A percentile compares a stretch with the other conserved stretches of the same genome.
phyloP scores from a whole-genome alignment of 352 stramenopile species.

The Phytophthora melonis region DNA sequence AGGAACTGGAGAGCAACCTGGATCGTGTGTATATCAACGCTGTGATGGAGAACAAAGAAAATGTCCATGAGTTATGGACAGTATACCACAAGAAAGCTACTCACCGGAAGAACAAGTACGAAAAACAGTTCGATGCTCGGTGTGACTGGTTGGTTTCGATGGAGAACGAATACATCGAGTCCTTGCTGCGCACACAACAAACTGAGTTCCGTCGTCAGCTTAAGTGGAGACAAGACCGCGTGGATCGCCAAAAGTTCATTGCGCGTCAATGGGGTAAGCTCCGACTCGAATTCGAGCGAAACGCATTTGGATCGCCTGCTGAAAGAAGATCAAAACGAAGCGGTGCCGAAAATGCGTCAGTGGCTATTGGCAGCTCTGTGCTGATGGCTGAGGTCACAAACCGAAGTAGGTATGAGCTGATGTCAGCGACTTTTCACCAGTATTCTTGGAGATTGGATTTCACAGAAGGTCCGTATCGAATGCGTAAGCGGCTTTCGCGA shows the following conservation, averaged over 20 bases:
- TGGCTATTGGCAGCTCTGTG: constrained; percentile 2
- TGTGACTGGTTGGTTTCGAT: constrained; percentile 58
- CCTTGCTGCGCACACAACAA: constrained; percentile 53
- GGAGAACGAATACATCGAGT: constrained; percentile 46
- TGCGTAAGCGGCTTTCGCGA: constrained; percentile 62
- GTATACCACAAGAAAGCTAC: constrained; percentile 51
- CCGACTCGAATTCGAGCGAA: constrained; percentile 31
- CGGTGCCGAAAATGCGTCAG: neutral
- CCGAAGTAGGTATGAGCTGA: constrained; percentile 22
- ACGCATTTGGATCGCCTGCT: constrained; percentile 8
- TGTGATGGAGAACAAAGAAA: constrained; percentile 63
- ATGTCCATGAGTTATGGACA: constrained; percentile 61
- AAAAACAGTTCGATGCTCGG: constrained; percentile 48
- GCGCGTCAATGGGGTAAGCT: constrained; percentile 61
- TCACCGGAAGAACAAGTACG: constrained; percentile 48
- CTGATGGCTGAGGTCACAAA: constrained; percentile 24
- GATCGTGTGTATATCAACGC: constrained; percentile 69
- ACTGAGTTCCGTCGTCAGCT: constrained; percentile 65
- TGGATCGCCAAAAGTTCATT: constrained; percentile 76
- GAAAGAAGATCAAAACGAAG: neutral
- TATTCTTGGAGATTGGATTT: constrained; percentile 59
- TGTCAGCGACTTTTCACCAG: neutral
- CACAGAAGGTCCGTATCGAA: constrained; percentile 72
- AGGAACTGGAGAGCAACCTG: constrained; percentile 69
- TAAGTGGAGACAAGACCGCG: constrained; percentile 72